Evolutionary conservation across 139 green algal genomes (phyloP).

Genomic region (Eudorina sp.): DNA sequence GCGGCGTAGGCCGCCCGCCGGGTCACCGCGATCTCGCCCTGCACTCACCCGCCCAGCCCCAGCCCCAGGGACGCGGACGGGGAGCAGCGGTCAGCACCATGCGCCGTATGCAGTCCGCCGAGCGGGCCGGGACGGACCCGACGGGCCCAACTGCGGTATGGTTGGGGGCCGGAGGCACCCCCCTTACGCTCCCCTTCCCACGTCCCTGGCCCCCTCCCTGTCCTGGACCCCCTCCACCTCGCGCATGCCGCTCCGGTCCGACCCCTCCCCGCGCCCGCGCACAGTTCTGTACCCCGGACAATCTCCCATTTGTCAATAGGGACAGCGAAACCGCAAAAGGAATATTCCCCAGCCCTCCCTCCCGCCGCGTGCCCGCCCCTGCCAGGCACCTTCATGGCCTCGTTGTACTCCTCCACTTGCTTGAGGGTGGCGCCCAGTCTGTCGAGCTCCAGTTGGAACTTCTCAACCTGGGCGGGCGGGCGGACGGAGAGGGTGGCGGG

Average conservation of each 20-base stretch:
- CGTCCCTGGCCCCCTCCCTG: conserved; percentile 16
- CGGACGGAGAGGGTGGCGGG: not conserved
- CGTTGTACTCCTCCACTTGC: conserved; percentile 79
- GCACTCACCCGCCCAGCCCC: not conserved
- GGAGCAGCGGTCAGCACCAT: too few relatives aligned
- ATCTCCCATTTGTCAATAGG: too few relatives aligned
- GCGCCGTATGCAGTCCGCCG: too few relatives aligned
- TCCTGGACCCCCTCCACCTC: not conserved
- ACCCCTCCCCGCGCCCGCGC: not conserved
- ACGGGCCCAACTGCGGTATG: too few relatives aligned
- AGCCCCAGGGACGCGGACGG: not conserved
- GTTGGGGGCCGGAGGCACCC: too few relatives aligned
- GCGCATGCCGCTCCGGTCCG: not conserved
- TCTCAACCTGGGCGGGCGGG: conserved; percentile 64
- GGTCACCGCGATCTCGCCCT: conserved; percentile 88
- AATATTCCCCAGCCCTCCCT: not conserved
- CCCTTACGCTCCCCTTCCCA: not conserved
- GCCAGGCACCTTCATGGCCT: conserved; percentile 67
- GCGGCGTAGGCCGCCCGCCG: conserved; percentile 84
- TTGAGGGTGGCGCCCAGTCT: conserved; percentile 74
- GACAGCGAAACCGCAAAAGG: too few relatives aligned
- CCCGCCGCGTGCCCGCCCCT: not conserved
- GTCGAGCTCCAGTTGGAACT: conserved; percentile 86
- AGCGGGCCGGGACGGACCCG: too few relatives aligned
- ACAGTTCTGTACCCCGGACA: too few relatives aligned